Evolutionary conservation across 345 rosid genomes (phyloP).

Genomic region (Gossypioides kirkii): DNA sequence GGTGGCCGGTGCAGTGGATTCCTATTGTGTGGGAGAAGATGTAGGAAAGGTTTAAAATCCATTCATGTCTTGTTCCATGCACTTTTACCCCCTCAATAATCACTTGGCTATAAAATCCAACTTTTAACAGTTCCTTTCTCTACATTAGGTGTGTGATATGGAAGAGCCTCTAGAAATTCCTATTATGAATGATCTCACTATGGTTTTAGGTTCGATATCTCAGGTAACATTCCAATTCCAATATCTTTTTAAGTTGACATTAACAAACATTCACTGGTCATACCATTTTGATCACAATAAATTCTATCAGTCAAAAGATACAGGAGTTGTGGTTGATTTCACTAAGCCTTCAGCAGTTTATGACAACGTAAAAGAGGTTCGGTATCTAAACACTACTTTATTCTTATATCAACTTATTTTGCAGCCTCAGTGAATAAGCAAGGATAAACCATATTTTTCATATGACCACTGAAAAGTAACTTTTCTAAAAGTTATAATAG

Average conservation of each 20-base stretch:
- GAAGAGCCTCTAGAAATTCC: constrained; percentile 85
- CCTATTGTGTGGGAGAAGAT: constrained; percentile 74
- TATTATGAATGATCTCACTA: constrained; percentile 68
- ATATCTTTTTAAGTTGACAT: background rate
- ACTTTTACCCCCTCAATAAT: background rate
- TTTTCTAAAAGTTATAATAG: background rate
- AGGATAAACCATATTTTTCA: background rate
- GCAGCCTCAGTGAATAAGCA: background rate
- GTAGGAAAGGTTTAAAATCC: constrained; percentile 53
- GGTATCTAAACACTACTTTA: background rate
- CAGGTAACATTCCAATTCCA: constrained; percentile 44
- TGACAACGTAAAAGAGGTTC: constrained; percentile 91
- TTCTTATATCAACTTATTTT: background rate
- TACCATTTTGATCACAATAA: background rate
- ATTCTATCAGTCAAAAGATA: constrained; percentile 64
- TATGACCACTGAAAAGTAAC: background rate
- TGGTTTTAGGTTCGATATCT: constrained; percentile 95
- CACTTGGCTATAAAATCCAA: background rate
- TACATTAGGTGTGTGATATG: constrained; percentile 65
- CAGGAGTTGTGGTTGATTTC: constrained; percentile 79
- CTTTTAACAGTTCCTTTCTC: background rate
- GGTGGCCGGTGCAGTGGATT: constrained; percentile 86
- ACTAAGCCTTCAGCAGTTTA: constrained; percentile 81
- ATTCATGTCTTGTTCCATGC: background rate
- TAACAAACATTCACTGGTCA: background rate